Evolutionary conservation across 139 green algal species (phyloP).

Genomic region (Haematococcus lacustris): DNA sequence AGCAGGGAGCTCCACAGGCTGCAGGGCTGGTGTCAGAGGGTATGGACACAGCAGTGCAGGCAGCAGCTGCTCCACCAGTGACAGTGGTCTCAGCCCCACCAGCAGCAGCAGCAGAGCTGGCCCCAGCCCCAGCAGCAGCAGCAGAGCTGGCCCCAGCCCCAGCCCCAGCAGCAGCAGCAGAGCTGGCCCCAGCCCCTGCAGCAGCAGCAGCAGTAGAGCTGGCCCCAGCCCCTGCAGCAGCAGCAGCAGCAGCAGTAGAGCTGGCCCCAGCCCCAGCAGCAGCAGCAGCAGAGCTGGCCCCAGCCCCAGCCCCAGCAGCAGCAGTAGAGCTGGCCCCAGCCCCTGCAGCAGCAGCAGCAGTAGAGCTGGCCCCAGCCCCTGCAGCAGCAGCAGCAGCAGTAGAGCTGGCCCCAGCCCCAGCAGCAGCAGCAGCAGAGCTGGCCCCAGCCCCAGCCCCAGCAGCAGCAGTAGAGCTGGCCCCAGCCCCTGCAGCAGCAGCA

Average conservation of each 20-base stretch:
- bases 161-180: too few species aligned
- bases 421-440: background rate
- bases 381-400: background rate
- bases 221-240: background rate
- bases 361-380: too few species aligned
- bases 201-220: background rate
- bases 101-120: background rate
- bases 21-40: background rate
- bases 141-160: background rate
- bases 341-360: too few species aligned
- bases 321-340: background rate
- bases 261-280: background rate
- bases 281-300: background rate
- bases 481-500: background rate
- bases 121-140: background rate
- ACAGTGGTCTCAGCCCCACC: background rate
- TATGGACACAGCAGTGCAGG: background rate
- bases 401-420: background rate
- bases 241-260: too few species aligned
- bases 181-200: too few species aligned
- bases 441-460: background rate
- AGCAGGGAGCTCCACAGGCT: background rate
- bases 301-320: background rate
- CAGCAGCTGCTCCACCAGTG: background rate
- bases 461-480: background rate